A percentile compares a stretch with the other conserved stretches of the same genome.
Evolutionary conservation across 1,284 basidiomycete genomes (phyloP).

Genomic region (Calocybe gambosa): DNA sequence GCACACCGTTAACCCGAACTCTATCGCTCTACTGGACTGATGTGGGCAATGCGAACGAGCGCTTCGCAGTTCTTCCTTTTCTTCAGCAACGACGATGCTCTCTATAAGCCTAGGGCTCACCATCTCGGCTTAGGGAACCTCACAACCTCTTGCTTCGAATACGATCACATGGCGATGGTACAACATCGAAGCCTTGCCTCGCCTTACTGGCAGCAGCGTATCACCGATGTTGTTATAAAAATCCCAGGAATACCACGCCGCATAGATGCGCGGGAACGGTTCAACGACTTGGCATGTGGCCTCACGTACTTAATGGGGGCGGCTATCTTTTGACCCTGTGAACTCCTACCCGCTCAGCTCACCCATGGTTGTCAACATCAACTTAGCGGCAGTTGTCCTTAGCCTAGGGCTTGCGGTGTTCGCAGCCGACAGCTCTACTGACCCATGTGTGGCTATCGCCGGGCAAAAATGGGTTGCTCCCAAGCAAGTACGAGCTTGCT

Average conservation of each 20-base stretch:
- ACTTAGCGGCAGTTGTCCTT: conserved; percentile 9
- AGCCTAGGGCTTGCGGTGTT: conserved; percentile 7
- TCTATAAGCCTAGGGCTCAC: no score
- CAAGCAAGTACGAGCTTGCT: conserved; percentile 33
- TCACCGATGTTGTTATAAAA: background rate
- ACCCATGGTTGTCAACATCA: conserved; percentile 9
- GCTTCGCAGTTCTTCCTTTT: no score
- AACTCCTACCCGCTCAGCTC: background rate
- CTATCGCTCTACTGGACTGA: no score
- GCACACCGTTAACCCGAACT: no score
- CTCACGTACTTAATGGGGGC: conserved; percentile 3
- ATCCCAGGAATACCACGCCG: background rate
- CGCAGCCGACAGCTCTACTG: conserved; percentile 14
- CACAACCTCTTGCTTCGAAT: background rate
- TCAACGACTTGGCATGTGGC: conserved; percentile 5
- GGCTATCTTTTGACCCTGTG: background rate
- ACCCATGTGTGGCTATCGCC: conserved; percentile 34
- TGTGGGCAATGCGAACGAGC: no score
- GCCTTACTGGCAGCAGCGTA: background rate
- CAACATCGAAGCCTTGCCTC: background rate
- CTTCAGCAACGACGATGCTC: no score
- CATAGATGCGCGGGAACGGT: background rate
- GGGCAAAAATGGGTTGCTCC: conserved; percentile 39
- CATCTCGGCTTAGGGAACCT: no score
- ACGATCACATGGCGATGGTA: conserved; percentile 2